Conservation (phyloP, 306 rosid species). For the Fragaria iinumae region DNA sequence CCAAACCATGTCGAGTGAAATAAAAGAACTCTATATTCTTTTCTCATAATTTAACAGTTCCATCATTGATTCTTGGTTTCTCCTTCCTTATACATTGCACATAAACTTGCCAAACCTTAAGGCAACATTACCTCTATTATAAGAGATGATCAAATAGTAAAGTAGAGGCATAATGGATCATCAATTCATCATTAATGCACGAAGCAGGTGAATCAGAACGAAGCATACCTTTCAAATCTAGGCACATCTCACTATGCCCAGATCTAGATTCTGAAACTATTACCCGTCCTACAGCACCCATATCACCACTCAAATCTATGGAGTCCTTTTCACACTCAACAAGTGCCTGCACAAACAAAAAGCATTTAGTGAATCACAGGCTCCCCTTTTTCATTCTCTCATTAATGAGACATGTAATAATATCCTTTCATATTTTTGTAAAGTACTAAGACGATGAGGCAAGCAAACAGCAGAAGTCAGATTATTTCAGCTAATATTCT, state of each 20-base stretch:
- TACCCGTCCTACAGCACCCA: slow-evolving; percentile 88
- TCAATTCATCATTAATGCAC: slow-evolving; percentile 18
- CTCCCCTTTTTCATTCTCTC: slow-evolving; percentile 4
- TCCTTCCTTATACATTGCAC: neutral
- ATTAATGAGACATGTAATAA: neutral
- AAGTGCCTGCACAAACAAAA: slow-evolving; percentile 60
- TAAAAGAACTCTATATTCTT: neutral
- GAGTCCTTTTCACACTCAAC: slow-evolving; percentile 95
- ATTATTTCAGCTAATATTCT: neutral
- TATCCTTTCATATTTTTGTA: neutral
- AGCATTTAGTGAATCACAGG: slow-evolving; percentile 21
- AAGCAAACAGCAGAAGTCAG: neutral
- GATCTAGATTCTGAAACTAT: slow-evolving; percentile 62
- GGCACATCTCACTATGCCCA: slow-evolving; percentile 60
- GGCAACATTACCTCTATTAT: neutral
- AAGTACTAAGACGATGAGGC: neutral
- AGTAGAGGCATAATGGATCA: slow-evolving; percentile 5
- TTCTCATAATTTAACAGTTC: neutral
- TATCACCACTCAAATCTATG: slow-evolving; percentile 85
- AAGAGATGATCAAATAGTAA: neutral
- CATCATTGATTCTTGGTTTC: neutral
- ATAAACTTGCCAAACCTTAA: neutral
- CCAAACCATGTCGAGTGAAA: neutral
- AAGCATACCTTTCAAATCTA: slow-evolving; percentile 79
- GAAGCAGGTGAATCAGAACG: slow-evolving; percentile 6